A percentile compares a stretch with the other conserved stretches of the same genome.
phyloP scores from a whole-genome alignment of 2,329 filamentous ascomycete species.

The Xylariaceae sp. region DNA sequence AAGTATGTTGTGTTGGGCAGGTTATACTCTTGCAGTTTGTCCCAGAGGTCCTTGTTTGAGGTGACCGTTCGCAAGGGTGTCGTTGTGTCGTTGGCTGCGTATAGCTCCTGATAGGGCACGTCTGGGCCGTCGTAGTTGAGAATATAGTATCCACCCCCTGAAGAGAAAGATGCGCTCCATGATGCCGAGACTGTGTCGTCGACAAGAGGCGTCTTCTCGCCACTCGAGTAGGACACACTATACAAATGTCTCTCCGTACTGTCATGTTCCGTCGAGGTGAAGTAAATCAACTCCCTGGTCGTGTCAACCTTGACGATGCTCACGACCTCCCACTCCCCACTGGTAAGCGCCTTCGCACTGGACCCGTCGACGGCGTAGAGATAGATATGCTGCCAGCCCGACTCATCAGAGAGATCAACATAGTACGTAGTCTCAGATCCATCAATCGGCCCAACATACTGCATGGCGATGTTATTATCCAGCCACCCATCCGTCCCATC shows the following conservation, averaged over 20 bases:
- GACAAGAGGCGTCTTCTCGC: constrained; percentile 54
- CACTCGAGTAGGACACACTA: constrained; percentile 54
- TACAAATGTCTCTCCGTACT: constrained; percentile 64
- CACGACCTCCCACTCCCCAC: constrained; percentile 61
- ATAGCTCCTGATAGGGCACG: constrained; percentile 64
- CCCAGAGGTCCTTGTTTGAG: constrained; percentile 53
- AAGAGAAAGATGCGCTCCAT: constrained; percentile 62
- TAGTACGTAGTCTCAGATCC: constrained; percentile 46
- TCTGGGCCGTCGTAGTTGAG: constrained; percentile 60
- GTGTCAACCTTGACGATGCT: constrained; percentile 56
- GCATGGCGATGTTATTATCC: constrained; percentile 52
- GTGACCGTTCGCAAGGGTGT: constrained; percentile 53
- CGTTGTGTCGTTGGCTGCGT: constrained; percentile 48
- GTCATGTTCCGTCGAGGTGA: constrained; percentile 59
- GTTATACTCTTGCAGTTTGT: constrained; percentile 53
- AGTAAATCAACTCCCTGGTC: constrained; percentile 54
- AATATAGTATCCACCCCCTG: constrained; percentile 58
- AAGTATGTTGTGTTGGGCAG: constrained; percentile 61
- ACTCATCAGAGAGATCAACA: constrained; percentile 60
- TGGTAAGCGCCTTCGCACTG: constrained; percentile 52
- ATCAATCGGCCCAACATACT: constrained; percentile 47
- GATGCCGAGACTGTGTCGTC: constrained; percentile 54
- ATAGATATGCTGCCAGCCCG: constrained; percentile 62
- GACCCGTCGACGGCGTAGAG: constrained; percentile 55
- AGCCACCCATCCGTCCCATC: constrained; percentile 59